Evolutionary conservation across 495 filamentous ascomycete genomes (phyloP).

Genomic region (Xylaria nigripes): DNA sequence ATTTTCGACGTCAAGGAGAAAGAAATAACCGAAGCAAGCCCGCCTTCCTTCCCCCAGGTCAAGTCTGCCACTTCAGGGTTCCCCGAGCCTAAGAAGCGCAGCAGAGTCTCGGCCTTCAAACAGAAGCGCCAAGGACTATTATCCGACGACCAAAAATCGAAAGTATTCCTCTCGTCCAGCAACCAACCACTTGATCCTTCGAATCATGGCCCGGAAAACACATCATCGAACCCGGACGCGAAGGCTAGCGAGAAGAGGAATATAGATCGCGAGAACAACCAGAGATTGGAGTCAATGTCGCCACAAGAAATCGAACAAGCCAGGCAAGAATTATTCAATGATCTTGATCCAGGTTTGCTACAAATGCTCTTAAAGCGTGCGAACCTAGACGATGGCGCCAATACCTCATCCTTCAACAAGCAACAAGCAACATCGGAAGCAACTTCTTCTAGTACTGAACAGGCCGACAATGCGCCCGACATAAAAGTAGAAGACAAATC

Average conservation of each 20-base stretch:
- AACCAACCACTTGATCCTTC: conserved; percentile 5
- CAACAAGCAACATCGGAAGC: conserved; percentile 10
- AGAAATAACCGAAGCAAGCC: conserved; percentile 41
- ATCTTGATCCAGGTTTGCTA: conserved; percentile 61
- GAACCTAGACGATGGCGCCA: conserved; percentile 58
- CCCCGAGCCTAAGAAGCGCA: conserved; percentile 73
- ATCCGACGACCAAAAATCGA: conserved; percentile 7
- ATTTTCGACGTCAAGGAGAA: conserved; percentile 78
- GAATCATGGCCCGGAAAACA: neutral
- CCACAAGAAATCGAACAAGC: conserved; percentile 69
- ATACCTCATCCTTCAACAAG: conserved; percentile 31
- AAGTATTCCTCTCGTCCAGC: conserved; percentile 7
- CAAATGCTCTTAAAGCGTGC: conserved; percentile 70
- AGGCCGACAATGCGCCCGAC: conserved; percentile 9
- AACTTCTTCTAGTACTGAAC: conserved; percentile 2
- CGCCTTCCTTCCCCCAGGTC: conserved; percentile 57
- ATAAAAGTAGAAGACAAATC: conserved; percentile 20
- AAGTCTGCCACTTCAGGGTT: conserved; percentile 63
- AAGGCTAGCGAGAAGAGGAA: conserved; percentile 51
- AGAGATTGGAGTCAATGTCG: conserved; percentile 71
- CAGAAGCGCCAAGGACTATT: conserved; percentile 43
- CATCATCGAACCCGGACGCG: conserved; percentile 1
- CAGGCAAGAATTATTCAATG: conserved; percentile 60
- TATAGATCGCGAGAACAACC: conserved; percentile 77
- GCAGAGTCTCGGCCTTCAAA: conserved; percentile 67